Base-by-base conservation (phyloP, 2,329 filamentous ascomycete species). In the Monosporascus cannonballus region DNA sequence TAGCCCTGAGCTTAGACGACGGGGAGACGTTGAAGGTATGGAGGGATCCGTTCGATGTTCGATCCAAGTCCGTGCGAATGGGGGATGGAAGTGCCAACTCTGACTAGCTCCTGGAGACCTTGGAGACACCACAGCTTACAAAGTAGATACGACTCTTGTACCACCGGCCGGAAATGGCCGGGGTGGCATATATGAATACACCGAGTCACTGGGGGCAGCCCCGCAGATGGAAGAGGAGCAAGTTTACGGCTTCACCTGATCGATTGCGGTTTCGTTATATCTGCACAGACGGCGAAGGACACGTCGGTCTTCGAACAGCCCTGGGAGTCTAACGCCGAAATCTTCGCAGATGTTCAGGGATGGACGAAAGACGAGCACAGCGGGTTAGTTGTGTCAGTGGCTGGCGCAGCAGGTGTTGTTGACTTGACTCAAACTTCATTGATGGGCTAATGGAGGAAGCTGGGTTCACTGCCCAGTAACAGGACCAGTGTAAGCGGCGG, bases 1-100 rank as follows among this genome's bases (percentile, higher is more conserved):
- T 71, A 1, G 63, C 59, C 0, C 11, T 71, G 17, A 71, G 67
- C 14, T 50, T 57, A 8, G 68, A 71, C 3, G 62, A 60, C 0
- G 60, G 61, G 1, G 66, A 71, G 50, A 65, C 59, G 0, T 71
- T 64, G 65, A 59, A 41, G 22, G 48, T 50, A 15, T 42, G 42
- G 14, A 52, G 48, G 50, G 45, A 55, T 22, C 51, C 51, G 7
- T 47, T 39, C 41, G 18, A 50, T 4, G 27, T 47, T 17, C 2
- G 11, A 27, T 49, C 15, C 8, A 44, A 47, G 17, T 17, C 5
- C 9, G 6, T 50, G 20, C n/a, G 15, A 6, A 20, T 20, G 3
- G 3, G 15, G 3, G 5, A 34, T 30, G 41, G 11, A 46, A 4
- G n/a, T 52, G 5, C 38, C 47, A 7, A 25, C 38, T 36, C 38